Evolutionary conservation across 2,329 filamentous ascomycete genomes (phyloP).

Genomic region (Malbranchea zuffiana): DNA sequence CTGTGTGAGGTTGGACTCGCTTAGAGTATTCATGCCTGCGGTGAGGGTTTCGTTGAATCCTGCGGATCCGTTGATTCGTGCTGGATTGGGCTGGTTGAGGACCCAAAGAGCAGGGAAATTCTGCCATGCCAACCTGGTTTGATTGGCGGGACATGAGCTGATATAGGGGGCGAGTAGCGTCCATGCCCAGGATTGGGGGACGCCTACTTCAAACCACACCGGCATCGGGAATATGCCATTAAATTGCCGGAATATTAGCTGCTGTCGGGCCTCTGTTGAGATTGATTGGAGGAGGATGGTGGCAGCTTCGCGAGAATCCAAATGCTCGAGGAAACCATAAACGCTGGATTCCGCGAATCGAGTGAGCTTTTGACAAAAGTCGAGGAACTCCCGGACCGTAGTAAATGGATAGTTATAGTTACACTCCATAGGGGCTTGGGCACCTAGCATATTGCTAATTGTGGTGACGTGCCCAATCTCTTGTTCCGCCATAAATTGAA

Average conservation of each 20-base stretch:
- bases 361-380: slow-evolving; percentile 75
- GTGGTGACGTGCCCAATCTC: slow-evolving; percentile 69
- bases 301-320: slow-evolving; percentile 64
- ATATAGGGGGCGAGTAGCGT: slow-evolving; percentile 72
- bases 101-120: slow-evolving; percentile 67
- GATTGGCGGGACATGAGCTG: slow-evolving; percentile 58
- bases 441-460: slow-evolving; percentile 65
- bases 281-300: slow-evolving; percentile 66
- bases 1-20: slow-evolving; percentile 28
- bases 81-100: slow-evolving; percentile 66
- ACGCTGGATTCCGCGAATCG: slow-evolving; percentile 70
- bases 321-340: slow-evolving; percentile 68
- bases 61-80: slow-evolving; percentile 46
- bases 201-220: slow-evolving; percentile 66
- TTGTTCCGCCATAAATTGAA: slow-evolving; percentile 68
- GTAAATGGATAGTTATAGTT: slow-evolving; percentile 70
- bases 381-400: slow-evolving; percentile 64
- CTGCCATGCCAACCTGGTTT: slow-evolving; percentile 69
- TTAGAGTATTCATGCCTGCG: slow-evolving; percentile 26
- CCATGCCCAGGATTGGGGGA: slow-evolving; percentile 79
- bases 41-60: slow-evolving; percentile 51
- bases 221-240: slow-evolving; percentile 70
- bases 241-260: slow-evolving; percentile 80
- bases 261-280: slow-evolving; percentile 67
- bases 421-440: slow-evolving; percentile 59